Evolutionary conservation across 2,329 filamentous ascomycete species (phyloP).

Genomic region (Metarhizium album): DNA sequence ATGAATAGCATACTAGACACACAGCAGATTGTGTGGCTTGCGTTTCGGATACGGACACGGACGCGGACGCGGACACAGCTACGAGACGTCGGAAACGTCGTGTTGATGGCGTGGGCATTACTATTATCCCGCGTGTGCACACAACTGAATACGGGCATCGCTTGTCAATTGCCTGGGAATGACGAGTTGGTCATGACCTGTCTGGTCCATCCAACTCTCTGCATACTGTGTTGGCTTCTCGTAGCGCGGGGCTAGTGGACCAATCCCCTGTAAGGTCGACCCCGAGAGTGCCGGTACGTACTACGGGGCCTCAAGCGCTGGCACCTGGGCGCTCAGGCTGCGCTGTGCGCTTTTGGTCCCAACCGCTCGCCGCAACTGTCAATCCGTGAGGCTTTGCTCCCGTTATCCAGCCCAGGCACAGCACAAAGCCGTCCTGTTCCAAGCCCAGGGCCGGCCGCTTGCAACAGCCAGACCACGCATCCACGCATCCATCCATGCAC

Average conservation of each 20-base stretch:
- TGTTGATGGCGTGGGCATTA: no score
- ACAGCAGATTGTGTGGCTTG: no score
- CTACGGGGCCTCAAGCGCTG: no score
- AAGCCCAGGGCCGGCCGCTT: neutral
- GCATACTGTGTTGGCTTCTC: neutral
- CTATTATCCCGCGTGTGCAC: no score
- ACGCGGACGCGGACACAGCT: no score
- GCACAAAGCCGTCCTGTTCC: neutral
- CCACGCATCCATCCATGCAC: neutral
- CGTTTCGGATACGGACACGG: no score
- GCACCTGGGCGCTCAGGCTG: neutral
- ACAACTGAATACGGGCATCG: no score
- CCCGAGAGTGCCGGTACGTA: neutral
- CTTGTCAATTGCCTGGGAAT: no score
- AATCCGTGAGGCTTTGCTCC: neutral
- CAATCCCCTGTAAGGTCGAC: neutral
- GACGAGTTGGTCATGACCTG: no score
- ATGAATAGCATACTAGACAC: no score
- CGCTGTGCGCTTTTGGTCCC: conserved; percentile 7
- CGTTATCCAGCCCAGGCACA: neutral
- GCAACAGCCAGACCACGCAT: neutral
- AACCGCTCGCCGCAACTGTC: conserved; percentile 1
- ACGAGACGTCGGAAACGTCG: no score
- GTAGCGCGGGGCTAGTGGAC: neutral
- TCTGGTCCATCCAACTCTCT: no score